Evolutionary conservation across 2,329 filamentous ascomycete genomes (phyloP).

Genomic region (Claviceps spartinae): DNA sequence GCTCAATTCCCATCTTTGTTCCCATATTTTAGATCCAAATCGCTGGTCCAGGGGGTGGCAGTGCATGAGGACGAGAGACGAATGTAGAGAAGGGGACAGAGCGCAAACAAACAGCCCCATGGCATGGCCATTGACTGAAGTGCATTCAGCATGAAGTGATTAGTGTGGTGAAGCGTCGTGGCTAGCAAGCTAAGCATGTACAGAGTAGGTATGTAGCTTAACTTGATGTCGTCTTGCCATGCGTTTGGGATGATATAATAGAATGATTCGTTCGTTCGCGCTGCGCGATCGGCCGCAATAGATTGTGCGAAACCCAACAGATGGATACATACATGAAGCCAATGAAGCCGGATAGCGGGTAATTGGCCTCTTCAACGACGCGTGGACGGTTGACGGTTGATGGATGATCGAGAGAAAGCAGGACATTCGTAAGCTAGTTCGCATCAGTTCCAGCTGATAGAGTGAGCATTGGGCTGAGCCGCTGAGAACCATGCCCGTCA

Average conservation of each 20-base stretch:
- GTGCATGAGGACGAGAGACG: background rate
- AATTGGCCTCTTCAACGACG: no score
- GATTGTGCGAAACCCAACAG: no score
- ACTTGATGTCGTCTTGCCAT: background rate
- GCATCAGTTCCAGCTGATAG: background rate
- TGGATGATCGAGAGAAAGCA: background rate
- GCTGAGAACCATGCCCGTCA: background rate
- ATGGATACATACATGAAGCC: no score
- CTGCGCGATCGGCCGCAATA: background rate
- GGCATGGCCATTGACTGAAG: background rate
- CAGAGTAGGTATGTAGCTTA: no score
- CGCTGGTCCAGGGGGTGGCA: background rate
- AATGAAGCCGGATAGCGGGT: no score
- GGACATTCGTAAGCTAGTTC: background rate
- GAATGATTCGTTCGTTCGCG: background rate
- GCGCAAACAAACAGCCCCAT: background rate
- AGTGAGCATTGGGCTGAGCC: background rate
- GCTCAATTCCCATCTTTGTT: background rate
- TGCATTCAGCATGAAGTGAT: background rate
- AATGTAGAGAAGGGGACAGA: background rate
- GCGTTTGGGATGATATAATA: background rate
- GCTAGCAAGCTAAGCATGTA: background rate
- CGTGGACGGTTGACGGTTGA: background rate
- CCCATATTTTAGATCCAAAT: background rate
- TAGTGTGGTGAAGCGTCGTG: background rate